These are phyloP conservation scores for Rhizoclosmatium sp. DNA, from an alignment of 192 early-diverging fungal species.

Conservation along the genomic window DNA sequence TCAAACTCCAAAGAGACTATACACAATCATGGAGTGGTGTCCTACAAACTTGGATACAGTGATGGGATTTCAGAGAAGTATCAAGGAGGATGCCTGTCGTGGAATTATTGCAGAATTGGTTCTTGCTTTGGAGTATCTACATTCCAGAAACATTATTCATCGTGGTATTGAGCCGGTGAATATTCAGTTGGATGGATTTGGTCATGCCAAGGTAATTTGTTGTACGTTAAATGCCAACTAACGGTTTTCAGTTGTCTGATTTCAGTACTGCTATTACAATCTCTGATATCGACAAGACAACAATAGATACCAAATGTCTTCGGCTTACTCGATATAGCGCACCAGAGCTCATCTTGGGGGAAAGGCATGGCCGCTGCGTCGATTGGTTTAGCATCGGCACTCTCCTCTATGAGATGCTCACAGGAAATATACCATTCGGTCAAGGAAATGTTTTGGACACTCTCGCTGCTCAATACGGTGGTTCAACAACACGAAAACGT, in stretches of 20 bases:
- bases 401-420: constrained; percentile 34
- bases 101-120: constrained; percentile 56
- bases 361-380: constrained; percentile 5
- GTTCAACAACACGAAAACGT: not conserved
- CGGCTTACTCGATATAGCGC: constrained; percentile 21
- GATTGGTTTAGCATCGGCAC: constrained; percentile 37
- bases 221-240: not conserved
- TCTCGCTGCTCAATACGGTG: constrained; percentile 22
- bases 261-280: constrained; percentile 22
- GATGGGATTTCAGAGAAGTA: constrained; percentile 23
- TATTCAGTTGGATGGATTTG: constrained; percentile 72
- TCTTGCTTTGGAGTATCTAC: constrained; percentile 49
- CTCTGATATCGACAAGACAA: not conserved
- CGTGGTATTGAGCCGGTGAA: constrained; percentile 60
- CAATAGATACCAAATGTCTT: constrained; percentile 15
- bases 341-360: constrained; percentile 34
- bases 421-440: constrained; percentile 35
- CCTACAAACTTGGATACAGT: constrained; percentile 15
- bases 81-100: constrained; percentile 49
- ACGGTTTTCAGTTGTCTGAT: constrained; percentile 20
- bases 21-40: constrained; percentile 33
- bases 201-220: constrained; percentile 72
- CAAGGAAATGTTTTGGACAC: constrained; percentile 40
- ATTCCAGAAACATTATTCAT: constrained; percentile 51
- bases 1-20: constrained; percentile 25